A percentile compares a stretch with the other conserved stretches of the same genome.
Conservation (phyloP, 2,329 filamentous ascomycete genomes). For the Bipolaris bicolor region DNA sequence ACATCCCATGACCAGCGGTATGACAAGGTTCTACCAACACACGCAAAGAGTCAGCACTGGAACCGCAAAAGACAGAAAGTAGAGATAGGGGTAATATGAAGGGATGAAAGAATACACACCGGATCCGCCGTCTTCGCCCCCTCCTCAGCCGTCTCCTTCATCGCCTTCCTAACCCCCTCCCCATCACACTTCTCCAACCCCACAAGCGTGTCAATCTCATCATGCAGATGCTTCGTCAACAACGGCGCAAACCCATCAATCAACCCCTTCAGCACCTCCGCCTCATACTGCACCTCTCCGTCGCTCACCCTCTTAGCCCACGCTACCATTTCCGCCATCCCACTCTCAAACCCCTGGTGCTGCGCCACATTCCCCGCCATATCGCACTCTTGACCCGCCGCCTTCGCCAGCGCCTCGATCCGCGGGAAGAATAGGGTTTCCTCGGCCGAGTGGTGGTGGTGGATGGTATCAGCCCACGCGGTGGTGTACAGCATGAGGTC, state of each 20-base stretch:
- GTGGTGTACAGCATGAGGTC: constrained; percentile 40
- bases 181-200: constrained; percentile 23
- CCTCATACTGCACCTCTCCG: constrained; percentile 15
- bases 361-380: constrained; percentile 46
- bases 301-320: constrained; percentile 23
- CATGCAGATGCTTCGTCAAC: constrained; percentile 25
- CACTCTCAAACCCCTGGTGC: constrained; percentile 43
- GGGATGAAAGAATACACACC: constrained; percentile 4
- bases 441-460: constrained; percentile 48
- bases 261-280: constrained; percentile 12
- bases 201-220: constrained; percentile 29
- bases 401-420: constrained; percentile 39
- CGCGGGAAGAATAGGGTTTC: constrained; percentile 47
- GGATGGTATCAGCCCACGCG: constrained; percentile 44
- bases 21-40: constrained; percentile 22
- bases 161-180: constrained; percentile 7
- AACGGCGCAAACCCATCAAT: constrained; percentile 26
- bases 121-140: constrained; percentile 10
- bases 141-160: constrained; percentile 8
- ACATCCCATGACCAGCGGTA: constrained; percentile 44
- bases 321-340: constrained; percentile 33
- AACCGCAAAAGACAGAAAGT: too few species aligned
- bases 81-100: too few species aligned
- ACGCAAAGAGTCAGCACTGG: background rate
- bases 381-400: constrained; percentile 22